These are phyloP conservation scores for Corynespora cassiicola DNA, from an alignment of 2,329 filamentous ascomycete genomes.

Conservation along the genomic window DNA sequence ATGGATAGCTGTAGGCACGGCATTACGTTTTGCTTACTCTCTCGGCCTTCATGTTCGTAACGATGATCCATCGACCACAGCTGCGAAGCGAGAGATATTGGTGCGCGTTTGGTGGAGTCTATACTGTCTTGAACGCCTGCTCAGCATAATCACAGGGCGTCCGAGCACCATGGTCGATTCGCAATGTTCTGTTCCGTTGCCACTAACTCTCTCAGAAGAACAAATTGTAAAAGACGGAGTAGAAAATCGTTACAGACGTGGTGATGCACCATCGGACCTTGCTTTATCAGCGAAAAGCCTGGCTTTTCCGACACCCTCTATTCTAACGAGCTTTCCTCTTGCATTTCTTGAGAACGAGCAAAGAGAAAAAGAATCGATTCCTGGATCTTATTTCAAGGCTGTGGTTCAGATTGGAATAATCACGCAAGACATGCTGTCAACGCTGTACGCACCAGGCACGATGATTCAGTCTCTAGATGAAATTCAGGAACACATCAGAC, in stretches of 20 bases:
- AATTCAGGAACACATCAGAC: slow-evolving; percentile 30
- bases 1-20: slow-evolving; percentile 37
- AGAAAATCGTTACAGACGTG: no score
- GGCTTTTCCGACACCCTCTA: no score
- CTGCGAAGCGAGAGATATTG: slow-evolving; percentile 33
- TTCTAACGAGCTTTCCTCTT: not conserved
- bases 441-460: slow-evolving; percentile 34
- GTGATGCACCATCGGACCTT: not conserved
- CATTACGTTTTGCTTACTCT: slow-evolving; percentile 32
- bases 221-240: slow-evolving; percentile 3
- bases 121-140: slow-evolving; percentile 36
- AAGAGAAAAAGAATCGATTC: slow-evolving; percentile 1
- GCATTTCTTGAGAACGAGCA: not conserved
- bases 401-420: slow-evolving; percentile 23
- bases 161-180: slow-evolving; percentile 33
- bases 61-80: slow-evolving; percentile 18
- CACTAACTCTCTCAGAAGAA: slow-evolving; percentile 20
- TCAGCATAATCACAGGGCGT: slow-evolving; percentile 40
- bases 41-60: slow-evolving; percentile 41
- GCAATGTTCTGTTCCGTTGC: slow-evolving; percentile 29
- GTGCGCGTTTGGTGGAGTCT: slow-evolving; percentile 43
- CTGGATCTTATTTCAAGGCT: slow-evolving; percentile 12
- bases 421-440: slow-evolving; percentile 28
- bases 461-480: slow-evolving; percentile 31
- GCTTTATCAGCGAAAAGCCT: no score